A percentile compares a stretch with the other conserved stretches of the same genome.
phyloP scores from a whole-genome alignment of 1,139 yeast species.

The Kodamaea ohmeri region DNA sequence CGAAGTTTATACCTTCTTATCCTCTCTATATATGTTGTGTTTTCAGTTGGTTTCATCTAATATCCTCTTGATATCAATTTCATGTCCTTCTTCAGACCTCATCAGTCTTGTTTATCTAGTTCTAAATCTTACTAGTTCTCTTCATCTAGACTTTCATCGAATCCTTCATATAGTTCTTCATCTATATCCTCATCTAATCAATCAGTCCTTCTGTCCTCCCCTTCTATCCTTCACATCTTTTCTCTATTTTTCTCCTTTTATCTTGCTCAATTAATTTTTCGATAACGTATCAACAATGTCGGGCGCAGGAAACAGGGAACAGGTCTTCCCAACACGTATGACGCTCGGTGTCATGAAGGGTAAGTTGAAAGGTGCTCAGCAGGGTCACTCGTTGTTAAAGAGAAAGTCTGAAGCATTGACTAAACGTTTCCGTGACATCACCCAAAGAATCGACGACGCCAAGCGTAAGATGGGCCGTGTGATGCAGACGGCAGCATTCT shows the following conservation, averaged over 20 bases:
- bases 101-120: not conserved
- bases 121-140: not conserved
- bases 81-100: too few species aligned
- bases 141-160: too few species aligned
- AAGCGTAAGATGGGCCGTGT: slow-evolving; percentile 97
- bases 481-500: slow-evolving; percentile 97
- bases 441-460: slow-evolving; percentile 90
- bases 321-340: slow-evolving; percentile 96
- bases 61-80: too few species aligned
- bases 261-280: not conserved
- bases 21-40: too few species aligned
- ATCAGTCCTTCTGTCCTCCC: not conserved
- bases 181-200: too few species aligned
- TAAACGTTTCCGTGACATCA: slow-evolving; percentile 92
- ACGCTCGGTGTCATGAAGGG: slow-evolving; percentile 92
- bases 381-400: slow-evolving; percentile 89
- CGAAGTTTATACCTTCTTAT: too few species aligned
- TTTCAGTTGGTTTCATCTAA: too few species aligned
- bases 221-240: not conserved
- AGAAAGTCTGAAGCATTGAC: slow-evolving; percentile 97
- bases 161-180: too few species aligned
- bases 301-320: slow-evolving; percentile 64
- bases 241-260: not conserved
- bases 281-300: slow-evolving; percentile 29
- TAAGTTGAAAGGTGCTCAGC: slow-evolving; percentile 95